Evolutionary conservation across 2,329 filamentous ascomycete genomes (phyloP), one percentile per base, ranked within the genome.

Genomic region (Claviceps cyperi): DNA sequence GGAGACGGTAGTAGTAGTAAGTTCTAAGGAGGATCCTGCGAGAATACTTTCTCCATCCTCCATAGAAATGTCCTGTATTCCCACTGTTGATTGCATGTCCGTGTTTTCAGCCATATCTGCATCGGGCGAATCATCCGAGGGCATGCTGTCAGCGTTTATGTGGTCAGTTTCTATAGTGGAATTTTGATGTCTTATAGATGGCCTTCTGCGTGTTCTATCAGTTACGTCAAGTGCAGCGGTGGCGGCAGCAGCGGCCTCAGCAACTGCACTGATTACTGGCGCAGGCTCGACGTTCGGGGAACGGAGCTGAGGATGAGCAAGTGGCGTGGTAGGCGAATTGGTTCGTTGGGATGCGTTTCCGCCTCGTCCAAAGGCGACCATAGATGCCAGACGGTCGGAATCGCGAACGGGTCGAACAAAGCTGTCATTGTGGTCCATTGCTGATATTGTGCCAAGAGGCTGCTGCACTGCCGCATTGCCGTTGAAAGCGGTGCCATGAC

Each of bases 81-180:
- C 85, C 57, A 96, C 89, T 39, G 84, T 76, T 14, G 84, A 81
- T 59, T 89, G 84, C 15, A 94, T 83, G 19, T 88, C 88, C 17
- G 83, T 77, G 24, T 88, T 84, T 4, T 84, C 86, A 52, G 91
- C 79, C 67, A 90, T 86, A 50, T 88, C 86, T 36, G 82, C 78
- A 63, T 86, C 83, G 17, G 81, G 78, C 21, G 84, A 83, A 57
- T 83, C 84, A 57, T 90, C 86, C n/a, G 83, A 86, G 17, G 80
- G 78, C 60, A 84, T 79, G 59, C 91, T 89, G 55, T 97, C 91
- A 11, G 82, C 81, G 60, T 88, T 87, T 54, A 84, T 76, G 63
- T 96, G 91, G 60, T 97, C 90, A 7, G 83, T 80, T 56, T 95
- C 91, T 5, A 81, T 86, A n/a, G 86, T 92, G 17, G 91, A 96